These are phyloP conservation scores for Mycena pura DNA, from an alignment of 768 basidiomycete species.

Conservation along the genomic window DNA sequence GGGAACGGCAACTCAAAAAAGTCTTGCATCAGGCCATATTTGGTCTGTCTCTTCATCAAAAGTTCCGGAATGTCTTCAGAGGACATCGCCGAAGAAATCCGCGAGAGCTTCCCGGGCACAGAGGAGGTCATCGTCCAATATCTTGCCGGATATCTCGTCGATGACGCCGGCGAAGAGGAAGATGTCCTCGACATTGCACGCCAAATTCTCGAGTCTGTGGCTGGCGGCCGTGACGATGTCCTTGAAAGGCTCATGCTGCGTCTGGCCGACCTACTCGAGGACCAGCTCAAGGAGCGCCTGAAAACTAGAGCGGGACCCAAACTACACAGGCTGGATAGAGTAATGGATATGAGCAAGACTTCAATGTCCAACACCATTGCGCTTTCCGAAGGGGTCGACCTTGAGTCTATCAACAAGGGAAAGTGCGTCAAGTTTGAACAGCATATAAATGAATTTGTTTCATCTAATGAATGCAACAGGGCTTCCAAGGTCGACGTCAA, in stretches of 20 bases:
- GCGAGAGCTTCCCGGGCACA: conserved; percentile 70
- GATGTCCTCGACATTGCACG: conserved; percentile 82
- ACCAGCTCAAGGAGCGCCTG: conserved; percentile 63
- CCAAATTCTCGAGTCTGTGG: conserved; percentile 78
- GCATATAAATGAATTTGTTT: conserved; percentile 20
- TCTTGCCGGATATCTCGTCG: conserved; percentile 85
- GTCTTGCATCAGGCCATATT: neutral
- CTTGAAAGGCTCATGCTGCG: conserved; percentile 72
- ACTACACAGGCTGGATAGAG: conserved; percentile 80
- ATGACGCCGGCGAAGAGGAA: conserved; percentile 89
- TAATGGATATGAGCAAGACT: conserved; percentile 87
- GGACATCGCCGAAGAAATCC: conserved; percentile 83
- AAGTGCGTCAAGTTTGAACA: conserved; percentile 61
- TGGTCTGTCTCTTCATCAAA: neutral
- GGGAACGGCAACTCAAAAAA: neutral
- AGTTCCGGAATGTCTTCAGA: conserved; percentile 62
- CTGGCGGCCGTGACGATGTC: conserved; percentile 61
- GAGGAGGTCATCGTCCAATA: conserved; percentile 90
- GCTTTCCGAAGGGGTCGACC: conserved; percentile 82
- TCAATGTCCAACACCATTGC: conserved; percentile 83
- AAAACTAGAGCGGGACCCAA: conserved; percentile 69
- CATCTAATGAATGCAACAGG: conserved; percentile 46
- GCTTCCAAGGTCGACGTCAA: conserved; percentile 93
- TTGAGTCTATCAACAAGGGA: conserved; percentile 93
- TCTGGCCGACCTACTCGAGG: conserved; percentile 68